Evolutionary conservation across 2,329 filamentous ascomycete species (phyloP), one percentile per base, ranked within the genome.

Genomic region (Pyricularia grisea): DNA sequence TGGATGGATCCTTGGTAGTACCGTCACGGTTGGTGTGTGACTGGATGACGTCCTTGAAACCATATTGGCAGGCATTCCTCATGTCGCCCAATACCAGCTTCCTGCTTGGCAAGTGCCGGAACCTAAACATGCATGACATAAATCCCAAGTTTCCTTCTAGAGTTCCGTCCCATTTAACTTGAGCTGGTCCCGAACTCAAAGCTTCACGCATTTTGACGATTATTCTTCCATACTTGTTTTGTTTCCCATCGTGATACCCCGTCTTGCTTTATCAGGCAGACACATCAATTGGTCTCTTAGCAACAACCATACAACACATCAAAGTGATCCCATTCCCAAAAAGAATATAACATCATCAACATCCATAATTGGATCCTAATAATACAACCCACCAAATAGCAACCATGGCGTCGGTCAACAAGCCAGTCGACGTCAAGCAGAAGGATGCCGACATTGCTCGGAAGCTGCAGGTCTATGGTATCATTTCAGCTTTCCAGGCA

Each of bases 381-480:
- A 61, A 25, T 61, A 61, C 10, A 23, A 60, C 55, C 55, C 11
- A 17, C 58, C 58, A 61, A n/a, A 25, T n/a, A 61, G n/a, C 25
- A 61, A 61, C 25, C 58, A 61, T 61, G 58, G 6, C 65, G 23
- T 67, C 65, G 25, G 90, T 94, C 76, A 94, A 95, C 79, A 87
- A 85, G 74, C 92, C 92, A 36, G 90, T 87, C 71, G 86, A 95
- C 79, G 75, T 85, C 71, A 89, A 91, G 82, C 79, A 87, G 78
- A 94, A 94, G 85, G 92, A 97, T 82, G 86, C 86, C 73, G 90
- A 97, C 78, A 90, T 98, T 81, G 95, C 95, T 81, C 88, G 89
- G 78, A 99, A 99, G 84, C 89, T 99, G 67, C 94, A 97, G 81
- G 81, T 98, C 55, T 99, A 96, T 76, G 95, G 94, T 76, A 97